These are phyloP conservation scores for Mortierella sp. DNA, from an alignment of 371 early-diverging fungal genomes.

Conservation along the genomic window DNA sequence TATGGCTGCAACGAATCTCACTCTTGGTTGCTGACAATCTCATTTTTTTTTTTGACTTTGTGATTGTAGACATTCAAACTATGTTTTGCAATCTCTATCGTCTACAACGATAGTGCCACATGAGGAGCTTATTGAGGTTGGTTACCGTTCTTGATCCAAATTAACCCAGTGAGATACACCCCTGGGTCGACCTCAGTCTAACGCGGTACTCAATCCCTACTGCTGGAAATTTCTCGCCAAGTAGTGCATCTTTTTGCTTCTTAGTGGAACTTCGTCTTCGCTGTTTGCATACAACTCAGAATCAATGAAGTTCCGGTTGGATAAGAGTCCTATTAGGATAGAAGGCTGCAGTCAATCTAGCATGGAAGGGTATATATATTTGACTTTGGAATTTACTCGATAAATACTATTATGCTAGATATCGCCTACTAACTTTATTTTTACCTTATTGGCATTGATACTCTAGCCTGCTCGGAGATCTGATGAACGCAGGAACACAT, in stretches of 20 bases:
- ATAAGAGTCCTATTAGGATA: slow-evolving; percentile 43
- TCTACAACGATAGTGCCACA: slow-evolving; percentile 10
- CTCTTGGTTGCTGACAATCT: too few species aligned
- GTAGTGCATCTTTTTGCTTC: slow-evolving; percentile 26
- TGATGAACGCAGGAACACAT: slow-evolving; percentile 54
- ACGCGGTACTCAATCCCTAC: background rate
- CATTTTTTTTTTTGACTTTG: slow-evolving; percentile 30
- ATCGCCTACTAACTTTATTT: background rate
- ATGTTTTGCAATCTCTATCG: slow-evolving; percentile 53
- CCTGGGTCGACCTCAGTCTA: too few species aligned
- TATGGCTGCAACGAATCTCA: background rate
- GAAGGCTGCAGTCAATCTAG: slow-evolving; percentile 55
- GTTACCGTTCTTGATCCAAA: too few species aligned
- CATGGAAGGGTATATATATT: slow-evolving; percentile 29
- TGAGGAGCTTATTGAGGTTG: slow-evolving; percentile 21
- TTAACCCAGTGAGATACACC: too few species aligned
- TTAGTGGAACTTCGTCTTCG: slow-evolving; percentile 34
- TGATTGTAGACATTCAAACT: slow-evolving; percentile 48
- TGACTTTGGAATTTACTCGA: too few species aligned
- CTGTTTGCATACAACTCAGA: slow-evolving; percentile 25
- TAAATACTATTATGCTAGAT: too few species aligned
- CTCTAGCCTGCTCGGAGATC: slow-evolving; percentile 40
- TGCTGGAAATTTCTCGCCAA: background rate
- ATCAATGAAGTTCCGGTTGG: slow-evolving; percentile 42
- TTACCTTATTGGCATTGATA: too few species aligned